Evolutionary conservation across 2,329 filamentous ascomycete genomes (phyloP), one percentile per base, ranked within the genome.

Genomic region (Calonectria montana): DNA sequence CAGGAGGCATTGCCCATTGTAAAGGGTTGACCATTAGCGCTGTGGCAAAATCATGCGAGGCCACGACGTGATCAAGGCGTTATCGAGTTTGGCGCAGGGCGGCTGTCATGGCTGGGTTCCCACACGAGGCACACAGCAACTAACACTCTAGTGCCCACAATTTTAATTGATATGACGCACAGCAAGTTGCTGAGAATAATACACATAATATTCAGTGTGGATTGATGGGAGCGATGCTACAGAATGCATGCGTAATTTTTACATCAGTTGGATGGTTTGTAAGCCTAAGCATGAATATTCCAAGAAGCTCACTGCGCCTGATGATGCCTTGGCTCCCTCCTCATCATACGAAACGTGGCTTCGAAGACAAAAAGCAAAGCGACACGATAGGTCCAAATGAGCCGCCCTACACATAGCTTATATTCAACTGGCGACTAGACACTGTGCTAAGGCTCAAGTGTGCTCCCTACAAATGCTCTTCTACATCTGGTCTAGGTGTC

Each of bases 151-250:
- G n/a, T 57, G 7, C 53, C 53, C 53, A 57, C 53, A 57, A 57
- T 35, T 57, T 57, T 57, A 57, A 57, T 37, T 57, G 53, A 57
- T 31, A 57, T 57, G 53, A 57, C 53, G 18, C 31, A n/a, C 31
- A n/a, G 29, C 15, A 50, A 15, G 53, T 21, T 4, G 13, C 53
- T 31, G 8, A 57, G 35, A 57, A 57, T 57, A 57, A 57, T 31
- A 57, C 53, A 57, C 53, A 57, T 37, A 53, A 57, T n/a, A 6
- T 6, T 8, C 35, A 15, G n/a, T 57, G 53, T 31, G 18, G 50
- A 7, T 57, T 23, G 29, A 57, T 37, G 31, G 29, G 15, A n/a
- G n/a, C 29, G 31, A 37, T 37, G n/a, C 53, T 57, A n/a, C 27
- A 25, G 31, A 21, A 57, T 13, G 12, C n/a, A 57, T 25, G 53